Evolutionary conservation across 2,329 filamentous ascomycete species (phyloP), one percentile per base, ranked within the genome.

Genomic region (Davidsoniella australis): DNA sequence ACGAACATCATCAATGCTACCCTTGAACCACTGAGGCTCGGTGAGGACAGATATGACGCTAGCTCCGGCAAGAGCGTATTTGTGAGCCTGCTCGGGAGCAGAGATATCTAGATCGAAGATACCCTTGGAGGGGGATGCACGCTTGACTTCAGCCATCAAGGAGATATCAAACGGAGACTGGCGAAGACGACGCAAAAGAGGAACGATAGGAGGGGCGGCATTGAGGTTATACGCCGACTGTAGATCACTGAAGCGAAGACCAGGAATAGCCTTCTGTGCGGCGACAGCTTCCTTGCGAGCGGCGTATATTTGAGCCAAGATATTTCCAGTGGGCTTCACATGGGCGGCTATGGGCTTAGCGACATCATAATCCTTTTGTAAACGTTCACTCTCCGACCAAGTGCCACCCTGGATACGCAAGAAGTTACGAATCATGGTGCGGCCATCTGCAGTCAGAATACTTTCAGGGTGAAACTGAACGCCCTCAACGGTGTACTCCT

Each of bases 1-100:
- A 53, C 84, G 78, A 48, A 98, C 68, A 61, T 98, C 91, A 52
- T 98, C 89, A 53, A 98, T 88, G 64, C 83, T 94, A 44, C 91
- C 91, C 67, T 95, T 96, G 71, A 98, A 98, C 91, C 91, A 98
- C 60, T 96, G 84, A 0, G 93, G 91, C 65, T 98, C 91, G 0
- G 91, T 98, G 43, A 98, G 74, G n/a, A 98, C 91, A 1, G 91
- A 96, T 56, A 98, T 98, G 38, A 94, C 86, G 61, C 89, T 96
- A 44, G 91, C 91, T 12, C 91, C 93, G 5, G 91, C 88, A 47
- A 91, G 73, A 8, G 93, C 91, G 63, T 98, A 98, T 56, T 82
- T 86, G 55, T 80, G 79, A 40, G 93, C 91, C 64, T 98, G 91
- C 4, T 81, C 78, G 20, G 91, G 87, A 8, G 91, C 91, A 58